Base-by-base conservation (phyloP, 2,329 filamentous ascomycete species). In the Penicillium decumbens region DNA sequence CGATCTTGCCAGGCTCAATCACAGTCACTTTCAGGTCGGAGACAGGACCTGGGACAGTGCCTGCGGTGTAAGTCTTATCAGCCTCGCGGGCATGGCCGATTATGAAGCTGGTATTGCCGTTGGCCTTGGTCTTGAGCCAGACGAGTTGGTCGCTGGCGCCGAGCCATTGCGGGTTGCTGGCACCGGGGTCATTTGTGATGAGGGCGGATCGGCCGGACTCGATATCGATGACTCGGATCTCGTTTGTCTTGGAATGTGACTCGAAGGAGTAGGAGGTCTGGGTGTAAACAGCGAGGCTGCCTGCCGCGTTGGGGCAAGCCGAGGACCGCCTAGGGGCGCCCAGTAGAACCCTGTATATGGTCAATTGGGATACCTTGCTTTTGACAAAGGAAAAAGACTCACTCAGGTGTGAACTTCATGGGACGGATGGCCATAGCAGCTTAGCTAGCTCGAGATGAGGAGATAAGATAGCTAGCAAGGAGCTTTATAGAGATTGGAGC, bases 181-280 rank as follows among this genome's bases (percentile, higher is more conserved):
- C 67, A 27, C 70, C 70, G 5, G 69, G 58, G 39, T 75, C 73
- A 53, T 72, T 75, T 33, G 72, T 74, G 42, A 77, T 63, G 9
- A 74, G 60, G 9, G 64, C 63, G 1, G 71, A 71, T 24, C 66
- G 66, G 18, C 73, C 70, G 15, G 66, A 69, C 9, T 61, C 59
- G 30, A 77, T 65, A 35, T 77, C 71, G 3, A 77, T 53, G 3
- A 76, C 69, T 23, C 71, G 69, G 40, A 77, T 72, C 53, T 77
- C 75, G 41, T 67, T 71, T 28, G 66, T 74, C 54, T 74, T 74
- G 32, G 69, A 67, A 56, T 77, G 75, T 0, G 72, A 72, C 27
- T 76, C 72, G 56, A 77, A 77, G 20, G 74, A 76, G 54, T 77
- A 77, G n/a, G 69, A 67, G 1, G 74, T 73, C 46, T 76, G 73